Base-by-base conservation (phyloP, 306 rosid species). In the Medicago arabica region DNA sequence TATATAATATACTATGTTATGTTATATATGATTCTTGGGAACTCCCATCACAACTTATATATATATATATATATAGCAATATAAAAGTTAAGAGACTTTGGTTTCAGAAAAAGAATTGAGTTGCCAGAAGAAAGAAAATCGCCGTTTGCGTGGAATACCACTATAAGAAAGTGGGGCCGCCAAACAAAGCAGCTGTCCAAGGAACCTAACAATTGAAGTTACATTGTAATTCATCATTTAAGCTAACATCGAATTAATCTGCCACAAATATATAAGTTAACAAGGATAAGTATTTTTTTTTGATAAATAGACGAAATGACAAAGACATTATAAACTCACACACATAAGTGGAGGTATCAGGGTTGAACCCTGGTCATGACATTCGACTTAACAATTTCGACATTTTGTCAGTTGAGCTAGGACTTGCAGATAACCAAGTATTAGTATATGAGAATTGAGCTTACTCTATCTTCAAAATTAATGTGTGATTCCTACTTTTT, bases 141-240 rank as follows among this genome's bases (percentile, higher is more conserved):
- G 74, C 83, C 75, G 67, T 62, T 62, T 78, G 81, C 75, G 83
- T 81, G 87, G 80, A 84, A 46, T 77, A 39, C 21, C 75, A 81
- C 70, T 71, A 69, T 79, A 55, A 74, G 79, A 58, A 72, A 77
- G 79, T 73, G 70, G 82, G 79, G 67, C 76, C 82, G 75, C 41
- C 79, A 67, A 66, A 77, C 23, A 55, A 44, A 28, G 72, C 43
- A 23, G 23, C 23, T 53, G 62, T 74, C 74, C 38, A 71, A 49
- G 77, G 68, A 74, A 41, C 59, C 83, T 36, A 71, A 51, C 57
- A 79, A 68, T 40, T 28, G 25, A 78, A 74, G 83, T 44, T 73
- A 57, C 8, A 50, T 15, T 71, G 40, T 31, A 43, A 62, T 34
- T 63, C 47, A 75, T 61, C 16, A 50, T 75, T 60, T 61, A 74